phyloP scores from a whole-genome alignment of 306 rosid species.

The Pterocarpus macrocarpus region DNA sequence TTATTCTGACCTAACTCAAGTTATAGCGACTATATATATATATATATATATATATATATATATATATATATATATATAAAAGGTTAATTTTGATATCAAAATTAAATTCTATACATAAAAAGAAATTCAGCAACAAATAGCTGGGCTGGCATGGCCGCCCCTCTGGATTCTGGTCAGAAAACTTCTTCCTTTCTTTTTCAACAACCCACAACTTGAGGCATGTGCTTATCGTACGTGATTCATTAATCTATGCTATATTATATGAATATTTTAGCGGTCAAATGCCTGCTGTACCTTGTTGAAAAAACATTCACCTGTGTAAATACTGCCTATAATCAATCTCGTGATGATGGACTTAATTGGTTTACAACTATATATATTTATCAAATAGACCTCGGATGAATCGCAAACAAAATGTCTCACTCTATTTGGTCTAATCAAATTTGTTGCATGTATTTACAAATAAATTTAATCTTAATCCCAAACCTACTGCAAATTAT shows the following conservation, averaged over 20 bases:
- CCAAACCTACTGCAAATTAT: no score
- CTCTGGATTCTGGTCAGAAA: slow-evolving; percentile 44
- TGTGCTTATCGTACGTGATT: slow-evolving; percentile 34
- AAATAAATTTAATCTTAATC: no score
- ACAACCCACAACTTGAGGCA: slow-evolving; percentile 47
- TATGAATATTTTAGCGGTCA: slow-evolving; percentile 11
- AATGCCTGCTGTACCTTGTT: slow-evolving; percentile 28
- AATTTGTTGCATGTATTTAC: no score
- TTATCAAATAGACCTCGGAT: no score
- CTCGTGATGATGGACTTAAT: not conserved
- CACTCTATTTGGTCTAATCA: no score
- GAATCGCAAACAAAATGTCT: no score
- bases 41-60: no score
- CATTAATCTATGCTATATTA: not conserved
- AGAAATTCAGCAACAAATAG: not conserved
- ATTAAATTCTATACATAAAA: not conserved
- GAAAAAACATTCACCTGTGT: slow-evolving; percentile 4
- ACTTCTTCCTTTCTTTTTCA: slow-evolving; percentile 35
- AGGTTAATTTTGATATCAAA: no score
- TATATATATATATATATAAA: no score
- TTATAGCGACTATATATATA: no score
- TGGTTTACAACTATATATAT: not conserved
- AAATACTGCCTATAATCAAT: not conserved
- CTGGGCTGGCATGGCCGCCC: slow-evolving; percentile 38
- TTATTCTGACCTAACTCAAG: no score